Evolutionary conservation across 2,329 filamentous ascomycete species (phyloP), one percentile per base, ranked within the genome.

Genomic region (Paecilomyces fulvus): DNA sequence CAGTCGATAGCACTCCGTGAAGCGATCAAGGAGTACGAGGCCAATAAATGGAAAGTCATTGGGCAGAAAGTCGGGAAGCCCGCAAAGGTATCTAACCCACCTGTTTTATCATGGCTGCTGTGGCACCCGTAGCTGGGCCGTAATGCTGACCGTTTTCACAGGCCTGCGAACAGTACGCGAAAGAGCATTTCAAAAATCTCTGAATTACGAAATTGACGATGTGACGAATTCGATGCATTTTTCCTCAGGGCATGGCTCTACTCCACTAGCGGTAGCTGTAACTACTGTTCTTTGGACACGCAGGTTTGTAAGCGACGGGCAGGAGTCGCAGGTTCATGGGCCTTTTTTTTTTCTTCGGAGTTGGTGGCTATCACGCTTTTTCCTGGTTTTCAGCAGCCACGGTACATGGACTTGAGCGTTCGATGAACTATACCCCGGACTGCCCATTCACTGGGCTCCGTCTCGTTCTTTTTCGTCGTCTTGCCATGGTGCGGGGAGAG

Each of bases 41-140:
- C 90, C 70, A 96, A 95, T 74, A 97, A 97, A 73, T 99, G 94
- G 94, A 97, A 97, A 77, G 85, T 87, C 25, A 97, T 97, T 69
- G 94, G 94, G 33, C 87, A 90, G 72, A 97, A 97, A 75, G 90
- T 99, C 65, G 91, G 92, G 68, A 99, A 99, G 77, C 94, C 94
- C 52, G 94, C 94, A 64, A 99, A 99, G 85, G 88, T 90, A 72
- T 60, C 75, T 7, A 49, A 59, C 30, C 52, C 51, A 12, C 46
- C 28, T 8, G 51, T 20, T 20, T 30, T n/a, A 54, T 49, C 8
- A 48, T 43, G 8, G 20, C 6, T 43, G 37, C 37, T n/a, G 10
- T 6, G 6, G 37, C 14, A 9, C n/a, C 14, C 17, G 2, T 43
- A n/a, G 25, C 25, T 20, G 9, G 37, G n/a, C 3, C n/a, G 61